Evolutionary conservation across 352 stramenopile species (phyloP).

Genomic region (Pythium myriotylum): DNA sequence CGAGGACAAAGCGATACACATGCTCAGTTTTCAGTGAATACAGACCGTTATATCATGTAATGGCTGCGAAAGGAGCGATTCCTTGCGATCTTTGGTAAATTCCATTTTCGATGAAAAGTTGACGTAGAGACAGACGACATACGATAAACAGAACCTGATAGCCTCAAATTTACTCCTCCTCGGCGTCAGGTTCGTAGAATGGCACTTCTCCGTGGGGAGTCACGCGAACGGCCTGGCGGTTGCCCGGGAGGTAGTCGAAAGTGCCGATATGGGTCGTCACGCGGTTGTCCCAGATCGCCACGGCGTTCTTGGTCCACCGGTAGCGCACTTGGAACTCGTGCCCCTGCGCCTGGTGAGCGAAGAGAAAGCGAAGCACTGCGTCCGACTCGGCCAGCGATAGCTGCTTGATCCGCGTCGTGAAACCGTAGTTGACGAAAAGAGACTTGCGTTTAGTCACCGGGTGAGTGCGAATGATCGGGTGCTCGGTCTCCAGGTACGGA

Average conservation of each 20-base stretch:
- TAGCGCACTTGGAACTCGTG: conserved; percentile 46
- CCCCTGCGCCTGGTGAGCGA: conserved; percentile 31
- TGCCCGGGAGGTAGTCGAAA: conserved; percentile 44
- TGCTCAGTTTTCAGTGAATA: too few relatives aligned
- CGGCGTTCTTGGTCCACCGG: conserved; percentile 34
- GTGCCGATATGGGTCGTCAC: conserved; percentile 36
- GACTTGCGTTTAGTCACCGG: conserved; percentile 39
- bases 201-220: conserved; percentile 39
- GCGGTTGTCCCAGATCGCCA: conserved; percentile 44
- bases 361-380: conserved; percentile 27
- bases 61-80: too few relatives aligned
- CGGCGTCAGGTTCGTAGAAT: conserved; percentile 14
- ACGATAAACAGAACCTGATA: too few relatives aligned
- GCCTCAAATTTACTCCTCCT: too few relatives aligned
- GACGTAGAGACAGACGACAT: too few relatives aligned
- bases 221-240: conserved; percentile 37
- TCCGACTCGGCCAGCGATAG: conserved; percentile 44
- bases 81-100: too few relatives aligned
- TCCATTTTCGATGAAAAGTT: too few relatives aligned
- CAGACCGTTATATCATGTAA: too few relatives aligned
- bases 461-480: conserved; percentile 47
- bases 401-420: conserved; percentile 42
- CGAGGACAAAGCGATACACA: too few relatives aligned
- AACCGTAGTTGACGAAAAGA: conserved; percentile 42
- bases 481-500: conserved; percentile 37